phyloP scores from a whole-genome alignment of 768 basidiomycete genomes.

The Termitomyces heimii region DNA sequence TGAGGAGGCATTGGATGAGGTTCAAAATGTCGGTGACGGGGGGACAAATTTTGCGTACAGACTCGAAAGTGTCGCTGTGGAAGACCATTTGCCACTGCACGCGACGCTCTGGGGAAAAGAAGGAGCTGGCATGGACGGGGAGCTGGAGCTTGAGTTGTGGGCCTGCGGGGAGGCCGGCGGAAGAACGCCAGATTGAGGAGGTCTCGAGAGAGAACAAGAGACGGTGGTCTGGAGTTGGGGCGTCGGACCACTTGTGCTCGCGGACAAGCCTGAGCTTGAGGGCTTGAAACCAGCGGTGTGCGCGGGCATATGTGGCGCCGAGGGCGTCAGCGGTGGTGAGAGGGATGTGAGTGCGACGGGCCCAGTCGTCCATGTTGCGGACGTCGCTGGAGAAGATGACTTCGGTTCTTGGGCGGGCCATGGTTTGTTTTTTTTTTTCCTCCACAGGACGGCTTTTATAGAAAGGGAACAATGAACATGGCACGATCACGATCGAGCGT shows the following conservation, averaged over 20 bases:
- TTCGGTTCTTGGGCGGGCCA: constrained; percentile 35
- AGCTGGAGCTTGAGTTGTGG: constrained; percentile 69
- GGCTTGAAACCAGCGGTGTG: constrained; percentile 68
- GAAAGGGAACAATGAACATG: constrained; percentile 18
- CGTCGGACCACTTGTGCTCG: constrained; percentile 66
- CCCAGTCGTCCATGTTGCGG: constrained; percentile 80
- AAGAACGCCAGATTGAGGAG: constrained; percentile 72
- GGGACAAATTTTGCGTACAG: constrained; percentile 58
- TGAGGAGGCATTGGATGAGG: constrained; percentile 67
- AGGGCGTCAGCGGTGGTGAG: constrained; percentile 80
- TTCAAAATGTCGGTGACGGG: constrained; percentile 67
- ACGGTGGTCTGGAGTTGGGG: constrained; percentile 51
- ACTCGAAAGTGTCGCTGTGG: constrained; percentile 71
- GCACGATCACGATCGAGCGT: constrained; percentile 38
- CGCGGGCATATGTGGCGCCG: constrained; percentile 73
- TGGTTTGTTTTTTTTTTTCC: background rate
- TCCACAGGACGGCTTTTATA: background rate
- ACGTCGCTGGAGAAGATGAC: constrained; percentile 79
- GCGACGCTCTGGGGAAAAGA: constrained; percentile 79
- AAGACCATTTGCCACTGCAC: constrained; percentile 92
- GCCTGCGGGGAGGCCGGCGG: constrained; percentile 69
- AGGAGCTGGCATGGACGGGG: constrained; percentile 74
- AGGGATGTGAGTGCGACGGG: constrained; percentile 70
- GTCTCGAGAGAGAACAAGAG: constrained; percentile 80
- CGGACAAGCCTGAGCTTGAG: constrained; percentile 61